These are phyloP conservation scores for Sophora flavescens DNA, from an alignment of 306 rosid species.

Conservation along the genomic window DNA sequence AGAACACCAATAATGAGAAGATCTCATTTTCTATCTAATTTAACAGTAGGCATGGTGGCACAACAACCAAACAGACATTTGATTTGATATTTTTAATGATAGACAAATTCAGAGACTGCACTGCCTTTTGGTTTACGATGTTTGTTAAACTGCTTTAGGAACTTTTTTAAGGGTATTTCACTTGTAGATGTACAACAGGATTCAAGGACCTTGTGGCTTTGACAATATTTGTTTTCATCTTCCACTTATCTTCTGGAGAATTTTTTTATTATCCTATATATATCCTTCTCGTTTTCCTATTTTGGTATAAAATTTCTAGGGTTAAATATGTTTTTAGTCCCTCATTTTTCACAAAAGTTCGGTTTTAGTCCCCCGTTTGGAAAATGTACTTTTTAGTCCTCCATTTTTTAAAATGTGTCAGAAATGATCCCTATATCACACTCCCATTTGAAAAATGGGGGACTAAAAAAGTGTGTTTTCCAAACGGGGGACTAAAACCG, in stretches of 20 bases:
- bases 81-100: conserved; percentile 1
- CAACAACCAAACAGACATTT: conserved; percentile 9
- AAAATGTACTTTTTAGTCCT: too few species aligned
- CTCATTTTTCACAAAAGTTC: too few species aligned
- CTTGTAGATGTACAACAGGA: conserved; percentile 8
- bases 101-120: conserved; percentile 2
- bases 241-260: background rate
- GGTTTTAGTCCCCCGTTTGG: too few species aligned
- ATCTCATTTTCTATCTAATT: background rate
- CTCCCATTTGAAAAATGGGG: too few species aligned
- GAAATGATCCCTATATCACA: too few species aligned
- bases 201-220: conserved; percentile 14
- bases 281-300: background rate
- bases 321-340: too few species aligned
- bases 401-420: too few species aligned
- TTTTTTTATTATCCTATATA: background rate
- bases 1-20: conserved; percentile 3
- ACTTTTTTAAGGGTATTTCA: conserved; percentile 7
- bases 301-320: background rate
- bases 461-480: too few species aligned
- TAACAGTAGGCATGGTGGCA: background rate
- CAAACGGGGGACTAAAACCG: too few species aligned
- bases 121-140: background rate
- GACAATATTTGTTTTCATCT: conserved; percentile 7
- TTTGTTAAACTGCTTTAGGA: background rate